Percentiles rank a stretch among this genome's conserved stretches.
Evolutionary conservation across 192 early-diverging fungal genomes (phyloP).

Genomic region (Gigaspora rosea): DNA sequence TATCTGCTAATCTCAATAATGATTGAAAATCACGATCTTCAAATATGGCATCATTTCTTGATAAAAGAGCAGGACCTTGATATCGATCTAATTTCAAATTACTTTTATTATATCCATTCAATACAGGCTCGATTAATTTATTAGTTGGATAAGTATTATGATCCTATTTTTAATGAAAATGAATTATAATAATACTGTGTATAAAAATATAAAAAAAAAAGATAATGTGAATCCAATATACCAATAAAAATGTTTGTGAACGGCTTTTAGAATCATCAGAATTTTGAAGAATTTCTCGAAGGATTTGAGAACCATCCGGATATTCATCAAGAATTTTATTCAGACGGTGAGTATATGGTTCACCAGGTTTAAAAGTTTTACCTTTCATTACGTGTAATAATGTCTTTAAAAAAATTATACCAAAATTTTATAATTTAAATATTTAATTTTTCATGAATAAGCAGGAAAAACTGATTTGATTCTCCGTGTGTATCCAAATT

Average conservation of each 20-base stretch:
- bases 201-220: no score
- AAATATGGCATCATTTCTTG: constrained; percentile 34
- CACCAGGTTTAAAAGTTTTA: constrained; percentile 17
- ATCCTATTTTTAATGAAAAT: background rate
- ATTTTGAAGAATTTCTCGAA: constrained; percentile 48
- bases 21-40: constrained; percentile 22
- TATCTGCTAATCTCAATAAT: constrained; percentile 25
- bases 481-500: no score
- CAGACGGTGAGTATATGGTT: constrained; percentile 37
- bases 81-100: constrained; percentile 16
- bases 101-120: background rate
- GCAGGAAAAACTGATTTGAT: no score
- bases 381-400: background rate
- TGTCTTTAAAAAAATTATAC: no score
- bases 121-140: background rate
- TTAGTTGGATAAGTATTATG: background rate
- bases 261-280: constrained; percentile 29
- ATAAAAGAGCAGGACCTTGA: constrained; percentile 33
- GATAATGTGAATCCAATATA: no score
- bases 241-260: background rate
- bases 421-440: no score
- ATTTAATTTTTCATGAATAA: no score
- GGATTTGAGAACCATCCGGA: constrained; percentile 47
- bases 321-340: constrained; percentile 42
- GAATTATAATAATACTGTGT: no score